These are phyloP conservation scores for Helotiales sp. DNA, from an alignment of 2,329 filamentous ascomycete genomes.

Conservation along the genomic window DNA sequence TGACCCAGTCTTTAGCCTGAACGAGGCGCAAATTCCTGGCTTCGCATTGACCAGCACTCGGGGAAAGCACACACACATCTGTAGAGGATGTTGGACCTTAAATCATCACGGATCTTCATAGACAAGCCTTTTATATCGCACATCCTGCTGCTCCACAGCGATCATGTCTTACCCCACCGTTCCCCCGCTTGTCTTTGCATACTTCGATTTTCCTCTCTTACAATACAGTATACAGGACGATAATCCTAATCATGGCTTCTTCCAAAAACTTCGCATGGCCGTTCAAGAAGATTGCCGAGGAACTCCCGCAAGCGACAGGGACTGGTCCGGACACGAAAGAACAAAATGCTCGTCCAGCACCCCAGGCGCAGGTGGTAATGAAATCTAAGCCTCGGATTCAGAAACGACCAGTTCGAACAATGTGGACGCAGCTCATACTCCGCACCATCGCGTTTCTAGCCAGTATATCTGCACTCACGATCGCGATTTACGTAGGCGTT, in stretches of 20 bases:
- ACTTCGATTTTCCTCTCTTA: background rate
- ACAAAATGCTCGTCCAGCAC: background rate
- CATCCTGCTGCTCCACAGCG: background rate
- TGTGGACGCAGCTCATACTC: background rate
- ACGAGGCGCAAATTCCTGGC: background rate
- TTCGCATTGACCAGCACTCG: background rate
- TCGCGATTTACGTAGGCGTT: background rate
- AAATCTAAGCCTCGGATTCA: background rate
- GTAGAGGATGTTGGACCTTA: background rate
- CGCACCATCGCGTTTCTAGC: background rate
- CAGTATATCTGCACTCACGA: background rate
- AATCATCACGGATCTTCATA: background rate
- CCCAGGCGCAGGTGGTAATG: background rate
- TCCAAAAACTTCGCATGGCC: background rate
- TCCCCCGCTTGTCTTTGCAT: background rate
- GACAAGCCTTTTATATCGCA: slow-evolving; percentile 1
- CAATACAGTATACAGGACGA: background rate
- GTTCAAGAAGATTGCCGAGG: background rate
- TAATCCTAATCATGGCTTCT: background rate
- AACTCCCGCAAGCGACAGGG: background rate
- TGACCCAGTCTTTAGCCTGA: slow-evolving; percentile 5
- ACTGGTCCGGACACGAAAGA: background rate
- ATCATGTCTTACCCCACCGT: background rate
- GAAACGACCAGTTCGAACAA: background rate
- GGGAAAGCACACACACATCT: background rate